Percentiles rank a stretch among this genome's conserved stretches.
Conservation (phyloP, 805 yeast species). For the Diddensiella transvaalensis region DNA sequence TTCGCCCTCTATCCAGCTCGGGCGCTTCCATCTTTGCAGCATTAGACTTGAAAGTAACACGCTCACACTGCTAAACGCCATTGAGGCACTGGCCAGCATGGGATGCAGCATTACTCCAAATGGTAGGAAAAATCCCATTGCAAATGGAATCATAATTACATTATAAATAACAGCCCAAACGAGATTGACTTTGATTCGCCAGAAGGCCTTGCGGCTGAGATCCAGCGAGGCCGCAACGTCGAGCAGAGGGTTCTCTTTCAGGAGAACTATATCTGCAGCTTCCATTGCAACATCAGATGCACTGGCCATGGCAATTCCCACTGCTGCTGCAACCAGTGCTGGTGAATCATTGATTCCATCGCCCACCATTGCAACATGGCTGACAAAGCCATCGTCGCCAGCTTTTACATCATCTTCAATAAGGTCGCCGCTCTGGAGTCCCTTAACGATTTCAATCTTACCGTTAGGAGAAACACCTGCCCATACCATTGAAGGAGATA, state of each 20-base stretch:
- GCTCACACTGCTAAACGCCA: slow-evolving; percentile 90
- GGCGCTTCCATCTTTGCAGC: slow-evolving; percentile 53
- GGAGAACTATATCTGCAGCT: slow-evolving; percentile 87
- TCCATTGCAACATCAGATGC: slow-evolving; percentile 97
- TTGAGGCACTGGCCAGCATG: slow-evolving; percentile 84
- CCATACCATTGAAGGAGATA: slow-evolving; percentile 59
- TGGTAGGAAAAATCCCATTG: slow-evolving; percentile 87
- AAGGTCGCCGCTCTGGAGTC: slow-evolving; percentile 41
- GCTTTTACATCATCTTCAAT: neutral
- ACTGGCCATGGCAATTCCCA: slow-evolving; percentile 87
- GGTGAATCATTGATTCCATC: slow-evolving; percentile 99
- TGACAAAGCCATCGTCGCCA: slow-evolving; percentile 4
- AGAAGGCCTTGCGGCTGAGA: slow-evolving; percentile 66
- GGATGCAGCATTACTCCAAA: slow-evolving; percentile 75
- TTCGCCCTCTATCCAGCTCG: slow-evolving; percentile 3
- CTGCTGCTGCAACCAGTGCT: slow-evolving; percentile 80
- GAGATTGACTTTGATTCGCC: slow-evolving; percentile 75
- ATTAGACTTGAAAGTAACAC: slow-evolving; percentile 79
- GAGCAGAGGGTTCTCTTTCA: slow-evolving; percentile 30
- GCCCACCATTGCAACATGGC: slow-evolving; percentile 80
- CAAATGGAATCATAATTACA: slow-evolving; percentile 84
- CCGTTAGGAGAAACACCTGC: slow-evolving; percentile 75
- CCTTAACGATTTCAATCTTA: slow-evolving; percentile 63
- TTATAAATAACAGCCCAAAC: slow-evolving; percentile 85
- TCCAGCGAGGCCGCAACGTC: slow-evolving; percentile 53